Evolutionary conservation across 2,329 filamentous ascomycete species (phyloP).

Genomic region (Colletotrichum camelliae): DNA sequence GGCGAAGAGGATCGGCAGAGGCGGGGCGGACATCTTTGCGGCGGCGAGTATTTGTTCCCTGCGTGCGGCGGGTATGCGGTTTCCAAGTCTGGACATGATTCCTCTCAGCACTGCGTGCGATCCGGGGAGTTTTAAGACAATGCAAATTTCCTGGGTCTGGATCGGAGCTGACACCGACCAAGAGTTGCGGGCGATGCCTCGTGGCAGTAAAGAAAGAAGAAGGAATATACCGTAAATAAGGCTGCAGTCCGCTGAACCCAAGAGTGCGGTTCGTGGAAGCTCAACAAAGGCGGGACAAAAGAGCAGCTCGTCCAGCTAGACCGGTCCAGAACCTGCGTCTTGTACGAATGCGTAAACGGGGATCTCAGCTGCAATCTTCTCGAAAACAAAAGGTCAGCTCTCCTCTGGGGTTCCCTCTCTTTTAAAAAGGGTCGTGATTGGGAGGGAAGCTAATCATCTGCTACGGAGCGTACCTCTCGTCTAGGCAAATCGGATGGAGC

Average conservation of each 20-base stretch:
- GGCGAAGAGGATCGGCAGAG: slow-evolving; percentile 26
- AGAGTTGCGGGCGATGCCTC: not conserved
- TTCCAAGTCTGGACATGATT: not conserved
- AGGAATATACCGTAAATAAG: not conserved
- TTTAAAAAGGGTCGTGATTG: not conserved
- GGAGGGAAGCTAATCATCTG: not conserved
- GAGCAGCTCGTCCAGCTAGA: not conserved
- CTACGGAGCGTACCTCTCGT: not conserved
- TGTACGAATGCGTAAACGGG: not conserved
- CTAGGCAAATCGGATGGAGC: not conserved
- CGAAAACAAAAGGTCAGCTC: not conserved
- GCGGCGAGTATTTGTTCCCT: not conserved
- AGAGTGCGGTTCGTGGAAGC: not conserved
- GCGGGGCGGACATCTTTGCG: not conserved
- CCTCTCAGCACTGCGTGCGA: not conserved
- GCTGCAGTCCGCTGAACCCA: not conserved
- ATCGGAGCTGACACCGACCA: not conserved
- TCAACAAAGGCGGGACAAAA: not conserved
- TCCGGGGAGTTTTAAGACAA: not conserved
- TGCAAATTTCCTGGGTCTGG: not conserved
- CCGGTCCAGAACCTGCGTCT: not conserved
- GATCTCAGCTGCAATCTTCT: not conserved
- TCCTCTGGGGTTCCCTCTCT: not conserved
- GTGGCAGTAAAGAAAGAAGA: not conserved
- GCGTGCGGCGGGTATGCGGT: not conserved